Conservation (phyloP, 2,329 filamentous ascomycete genomes). For the Botryotinia narcissicola region DNA sequence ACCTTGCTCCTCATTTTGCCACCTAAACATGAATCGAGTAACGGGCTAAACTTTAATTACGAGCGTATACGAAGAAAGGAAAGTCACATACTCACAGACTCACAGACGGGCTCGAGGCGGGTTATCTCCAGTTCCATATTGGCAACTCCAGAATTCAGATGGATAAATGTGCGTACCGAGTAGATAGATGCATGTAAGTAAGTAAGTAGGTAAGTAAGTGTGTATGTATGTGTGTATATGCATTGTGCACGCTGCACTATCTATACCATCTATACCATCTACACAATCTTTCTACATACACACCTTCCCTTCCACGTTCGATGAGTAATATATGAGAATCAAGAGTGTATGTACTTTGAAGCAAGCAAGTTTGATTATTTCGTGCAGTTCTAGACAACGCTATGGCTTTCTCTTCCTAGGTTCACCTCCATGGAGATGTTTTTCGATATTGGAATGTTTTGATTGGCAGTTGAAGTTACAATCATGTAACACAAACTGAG, state of each 20-base stretch:
- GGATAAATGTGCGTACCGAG: background rate
- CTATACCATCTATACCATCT: background rate
- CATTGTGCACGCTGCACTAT: background rate
- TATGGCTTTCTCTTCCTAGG: background rate
- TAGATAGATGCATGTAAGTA: background rate
- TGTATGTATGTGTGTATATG: background rate
- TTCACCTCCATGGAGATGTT: background rate
- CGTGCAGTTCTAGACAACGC: constrained; percentile 6
- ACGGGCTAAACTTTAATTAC: constrained; percentile 1
- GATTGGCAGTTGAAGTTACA: background rate
- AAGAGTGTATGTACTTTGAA: background rate
- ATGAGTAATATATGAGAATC: background rate
- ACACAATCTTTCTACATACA: background rate
- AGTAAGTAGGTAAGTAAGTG: background rate
- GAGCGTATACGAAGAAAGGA: background rate
- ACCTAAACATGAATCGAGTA: background rate
- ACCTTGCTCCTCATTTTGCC: background rate
- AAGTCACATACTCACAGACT: background rate
- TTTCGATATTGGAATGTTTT: background rate
- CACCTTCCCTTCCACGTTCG: background rate
- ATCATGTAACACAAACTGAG: constrained; percentile 9
- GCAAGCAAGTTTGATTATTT: background rate
- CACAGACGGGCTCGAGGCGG: background rate
- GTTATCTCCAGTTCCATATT: constrained; percentile 4
- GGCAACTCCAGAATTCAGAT: background rate